Base-by-base conservation (phyloP, 1,284 basidiomycete species). In the Ustanciosporium gigantosporum region DNA sequence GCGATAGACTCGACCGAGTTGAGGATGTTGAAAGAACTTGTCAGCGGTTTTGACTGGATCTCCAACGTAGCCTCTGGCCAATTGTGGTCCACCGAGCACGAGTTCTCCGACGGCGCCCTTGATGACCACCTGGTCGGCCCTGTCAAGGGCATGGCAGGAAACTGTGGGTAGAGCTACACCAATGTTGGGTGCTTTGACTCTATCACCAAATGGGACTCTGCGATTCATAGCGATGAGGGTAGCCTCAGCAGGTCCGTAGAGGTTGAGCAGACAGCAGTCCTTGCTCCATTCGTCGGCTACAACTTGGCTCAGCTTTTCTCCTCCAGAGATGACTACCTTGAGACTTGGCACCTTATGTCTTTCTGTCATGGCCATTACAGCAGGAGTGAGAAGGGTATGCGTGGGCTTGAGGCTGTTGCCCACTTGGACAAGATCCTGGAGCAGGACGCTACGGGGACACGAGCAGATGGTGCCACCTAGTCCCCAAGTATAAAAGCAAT, bases 101-200 rank as follows among this genome's bases (percentile, higher is more conserved):
- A 79, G 67, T 44, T 79, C 74, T 13, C 78, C 78, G n/a, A 79
- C 73, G 7, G 75, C 71, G 22, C 78, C 78, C 23, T 76, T 73
- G 25, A 75, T 66, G n/a, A 76, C 69, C 11, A 79, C 47, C 8
- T 46, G 38, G 25, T 70, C 74, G 23, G 66, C 32, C 38, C 56
- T 51, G 51, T 78, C 67, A 9, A 76, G 45, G 1, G 71, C 68
- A 32, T 70, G 70, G 35, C 71, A 76, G n/a, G 73, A 73, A 1
- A 73, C 69, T 11, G 77, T 79, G 6, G 69, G 65, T 1, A 79
- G 65, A 8, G 78, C 68, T 2, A 70, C 58, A 41, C 78, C 78
- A 36, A 79, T 78, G 51, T 79, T 79, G 37, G 76, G 77, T 15
- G 78, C 74, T 59, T 79, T 79, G 49, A 74, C 62, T 7, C 44